Evolutionary conservation across 2,329 filamentous ascomycete species (phyloP).

Genomic region (Phaeosphaeriaceae sp.): DNA sequence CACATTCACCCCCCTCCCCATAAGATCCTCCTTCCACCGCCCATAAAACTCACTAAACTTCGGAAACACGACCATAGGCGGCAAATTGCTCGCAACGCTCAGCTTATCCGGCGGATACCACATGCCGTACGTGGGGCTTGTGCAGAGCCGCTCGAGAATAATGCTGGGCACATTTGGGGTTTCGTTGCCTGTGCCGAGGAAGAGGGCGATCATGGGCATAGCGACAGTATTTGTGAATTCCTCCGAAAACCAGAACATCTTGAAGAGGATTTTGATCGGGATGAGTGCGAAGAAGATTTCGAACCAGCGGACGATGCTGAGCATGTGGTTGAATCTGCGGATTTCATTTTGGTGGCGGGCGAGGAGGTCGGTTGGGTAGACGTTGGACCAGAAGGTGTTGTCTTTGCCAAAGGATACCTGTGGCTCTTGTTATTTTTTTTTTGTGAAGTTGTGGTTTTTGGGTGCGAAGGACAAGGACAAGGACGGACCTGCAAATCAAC

Average conservation of each 20-base stretch:
- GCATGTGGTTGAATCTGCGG: constrained; percentile 59
- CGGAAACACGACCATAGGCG: constrained; percentile 67
- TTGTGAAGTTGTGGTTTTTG: too few relatives aligned
- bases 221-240: constrained; percentile 76
- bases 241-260: constrained; percentile 70
- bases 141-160: constrained; percentile 63
- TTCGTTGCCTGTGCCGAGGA: constrained; percentile 77
- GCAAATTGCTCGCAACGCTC: constrained; percentile 58
- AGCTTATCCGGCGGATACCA: constrained; percentile 61
- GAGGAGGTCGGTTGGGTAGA: constrained; percentile 66
- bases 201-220: constrained; percentile 73
- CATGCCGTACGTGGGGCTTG: constrained; percentile 64
- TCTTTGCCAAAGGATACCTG: constrained; percentile 68
- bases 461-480: not conserved
- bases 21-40: constrained; percentile 61
- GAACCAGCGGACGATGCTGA: constrained; percentile 65
- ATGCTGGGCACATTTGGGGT: constrained; percentile 73
- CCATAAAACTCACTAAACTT: constrained; percentile 67
- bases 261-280: constrained; percentile 68
- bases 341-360: constrained; percentile 63
- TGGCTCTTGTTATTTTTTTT: constrained; percentile 9
- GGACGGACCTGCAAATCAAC: constrained; percentile 61
- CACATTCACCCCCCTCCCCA: constrained; percentile 62
- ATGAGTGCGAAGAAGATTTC: constrained; percentile 66
- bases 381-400: constrained; percentile 69